Evolutionary conservation across 257 asterid genomes (phyloP), one percentile per base, ranked within the genome.

Genomic region (Salvia rosmarinus): DNA sequence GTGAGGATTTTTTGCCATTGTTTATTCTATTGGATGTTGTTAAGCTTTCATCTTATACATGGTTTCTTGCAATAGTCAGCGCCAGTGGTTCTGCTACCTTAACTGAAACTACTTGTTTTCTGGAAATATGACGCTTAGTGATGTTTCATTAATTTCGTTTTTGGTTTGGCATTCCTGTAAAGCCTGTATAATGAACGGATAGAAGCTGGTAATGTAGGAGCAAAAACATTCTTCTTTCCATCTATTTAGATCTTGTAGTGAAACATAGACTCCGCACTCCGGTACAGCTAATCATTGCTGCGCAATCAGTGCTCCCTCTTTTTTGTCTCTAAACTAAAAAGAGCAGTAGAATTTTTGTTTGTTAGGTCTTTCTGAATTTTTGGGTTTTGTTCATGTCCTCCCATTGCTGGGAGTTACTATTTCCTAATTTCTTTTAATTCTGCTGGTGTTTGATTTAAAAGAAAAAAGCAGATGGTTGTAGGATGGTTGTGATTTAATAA

Each of bases 1-100:
- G 98, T 89, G 75, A 78, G 88, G 30, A 72, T 56, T 47, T 71
- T 65, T n/a, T 9, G 9, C 63, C 72, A 13, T 44, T 52, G 62
- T 68, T 60, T 60, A 44, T 65, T 54, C 30, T 69, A 14, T 50
- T 57, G 34, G 42, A 43, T 23, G 49, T 58, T 58, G 10, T 34
- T 58, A 14, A 17, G 25, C 50, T 64, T 70, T 23, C 65, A 23
- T 54, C 16, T 72, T 58, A 14, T 23, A 54, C 43, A 32, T 30
- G 58, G 9, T 64, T 2, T 52, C 67, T 50, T 60, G 49, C 42
- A 64, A 21, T 43, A 59, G 55, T 37, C 70, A 17, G 49, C 14
- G 17, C 44, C 70, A 17, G 49, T 14, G 17, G 20, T 51, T 34
- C 66, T 4, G 28, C 63, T 62, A 47, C 68, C 75, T 73, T 70